A percentile compares a stretch with the other conserved stretches of the same genome.
Conservation (phyloP, 495 filamentous ascomycete genomes). For the Daldinia loculata region DNA sequence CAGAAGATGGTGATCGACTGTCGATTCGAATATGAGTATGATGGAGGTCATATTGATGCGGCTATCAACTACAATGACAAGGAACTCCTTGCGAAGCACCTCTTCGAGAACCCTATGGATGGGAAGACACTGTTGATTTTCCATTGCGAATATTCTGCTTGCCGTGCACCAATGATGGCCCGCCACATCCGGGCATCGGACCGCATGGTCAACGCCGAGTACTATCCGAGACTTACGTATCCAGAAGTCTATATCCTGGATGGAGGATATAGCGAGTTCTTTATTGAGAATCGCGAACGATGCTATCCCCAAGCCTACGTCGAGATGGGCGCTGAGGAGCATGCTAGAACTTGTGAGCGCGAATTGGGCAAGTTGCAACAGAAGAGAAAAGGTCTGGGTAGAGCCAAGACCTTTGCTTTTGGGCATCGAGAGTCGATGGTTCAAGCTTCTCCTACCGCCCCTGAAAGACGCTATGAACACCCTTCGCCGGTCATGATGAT, state of each 20-base stretch:
- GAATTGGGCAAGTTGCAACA: slow-evolving; percentile 85
- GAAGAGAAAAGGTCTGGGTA: slow-evolving; percentile 80
- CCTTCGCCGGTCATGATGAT: slow-evolving; percentile 59
- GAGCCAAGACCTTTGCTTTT: slow-evolving; percentile 96
- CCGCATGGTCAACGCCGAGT: slow-evolving; percentile 79
- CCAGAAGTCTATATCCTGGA: slow-evolving; percentile 97
- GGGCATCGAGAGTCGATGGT: slow-evolving; percentile 68
- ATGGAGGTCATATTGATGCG: slow-evolving; percentile 92
- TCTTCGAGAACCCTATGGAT: slow-evolving; percentile 72
- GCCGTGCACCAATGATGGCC: slow-evolving; percentile 97
- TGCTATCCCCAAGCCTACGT: slow-evolving; percentile 96
- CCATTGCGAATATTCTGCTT: slow-evolving; percentile 98
- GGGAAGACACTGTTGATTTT: slow-evolving; percentile 84
- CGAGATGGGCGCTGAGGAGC: slow-evolving; percentile 90
- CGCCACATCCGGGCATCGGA: slow-evolving; percentile 87
- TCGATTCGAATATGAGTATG: slow-evolving; percentile 98
- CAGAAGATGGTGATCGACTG: slow-evolving; percentile 90
- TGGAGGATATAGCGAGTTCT: slow-evolving; percentile 95
- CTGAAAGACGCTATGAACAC: slow-evolving; percentile 58
- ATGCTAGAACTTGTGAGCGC: slow-evolving; percentile 89
- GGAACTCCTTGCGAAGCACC: slow-evolving; percentile 77
- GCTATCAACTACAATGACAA: slow-evolving; percentile 97
- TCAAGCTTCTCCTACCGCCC: slow-evolving; percentile 82
- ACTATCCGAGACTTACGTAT: slow-evolving; percentile 87
- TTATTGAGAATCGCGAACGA: slow-evolving; percentile 73